phyloP scores from a whole-genome alignment of 106 monocot genomes.

The Acorus calamus region DNA sequence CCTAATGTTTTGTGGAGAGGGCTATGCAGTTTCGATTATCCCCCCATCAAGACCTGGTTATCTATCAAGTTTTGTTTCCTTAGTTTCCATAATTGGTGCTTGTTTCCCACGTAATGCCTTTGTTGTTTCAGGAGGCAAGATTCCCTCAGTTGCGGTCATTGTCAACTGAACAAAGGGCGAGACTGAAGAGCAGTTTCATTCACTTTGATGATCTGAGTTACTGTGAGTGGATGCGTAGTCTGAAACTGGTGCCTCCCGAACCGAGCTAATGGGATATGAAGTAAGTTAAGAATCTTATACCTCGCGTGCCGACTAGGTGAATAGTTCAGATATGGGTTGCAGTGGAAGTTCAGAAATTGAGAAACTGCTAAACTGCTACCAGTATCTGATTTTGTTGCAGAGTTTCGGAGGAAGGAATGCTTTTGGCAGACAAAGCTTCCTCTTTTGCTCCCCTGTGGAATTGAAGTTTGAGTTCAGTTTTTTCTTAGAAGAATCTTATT shows the following conservation, averaged over 20 bases:
- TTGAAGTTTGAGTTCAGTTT: no score
- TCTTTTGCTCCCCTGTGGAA: no score
- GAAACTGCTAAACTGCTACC: no score
- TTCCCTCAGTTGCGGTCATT: slow-evolving; percentile 73
- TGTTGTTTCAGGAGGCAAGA: slow-evolving; percentile 72
- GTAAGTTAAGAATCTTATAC: neutral
- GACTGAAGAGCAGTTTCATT: slow-evolving; percentile 76
- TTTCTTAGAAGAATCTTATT: no score
- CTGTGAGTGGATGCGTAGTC: slow-evolving; percentile 96
- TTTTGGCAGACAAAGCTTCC: no score
- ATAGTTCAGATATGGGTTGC: neutral
- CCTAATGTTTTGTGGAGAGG: no score
- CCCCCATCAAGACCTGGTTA: no score
- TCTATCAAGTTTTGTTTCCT: no score
- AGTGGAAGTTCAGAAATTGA: slow-evolving; percentile 12
- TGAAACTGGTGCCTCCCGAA: slow-evolving; percentile 72
- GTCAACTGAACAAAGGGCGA: slow-evolving; percentile 49
- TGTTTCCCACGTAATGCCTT: neutral
- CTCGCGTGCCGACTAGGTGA: neutral
- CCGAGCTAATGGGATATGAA: slow-evolving; percentile 35
- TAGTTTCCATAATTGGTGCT: no score
- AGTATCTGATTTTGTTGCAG: no score
- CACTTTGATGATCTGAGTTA: slow-evolving; percentile 82
- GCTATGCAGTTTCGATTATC: no score
- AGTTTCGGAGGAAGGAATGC: no score